phyloP scores from a whole-genome alignment of 225 moss, liverwort and hornwort species.

The Straminergon stramineum region DNA sequence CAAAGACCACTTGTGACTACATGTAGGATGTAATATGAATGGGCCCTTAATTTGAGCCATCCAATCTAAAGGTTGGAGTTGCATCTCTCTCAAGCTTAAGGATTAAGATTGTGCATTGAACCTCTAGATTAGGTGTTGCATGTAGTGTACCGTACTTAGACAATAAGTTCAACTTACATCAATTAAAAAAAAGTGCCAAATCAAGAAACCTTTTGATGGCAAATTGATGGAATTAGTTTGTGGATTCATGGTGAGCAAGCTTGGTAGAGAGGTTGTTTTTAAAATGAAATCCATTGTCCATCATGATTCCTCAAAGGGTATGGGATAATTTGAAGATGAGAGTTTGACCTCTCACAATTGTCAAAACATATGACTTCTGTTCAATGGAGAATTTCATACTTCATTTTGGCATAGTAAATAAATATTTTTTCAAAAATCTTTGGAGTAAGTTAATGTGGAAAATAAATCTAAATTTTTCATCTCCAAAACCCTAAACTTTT shows the following conservation, averaged over 20 bases:
- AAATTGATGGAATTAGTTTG: background rate
- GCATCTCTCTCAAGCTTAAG: background rate
- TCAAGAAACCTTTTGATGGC: rapidly evolving
- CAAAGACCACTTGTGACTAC: background rate
- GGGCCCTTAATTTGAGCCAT: background rate
- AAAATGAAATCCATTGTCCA: rapidly evolving
- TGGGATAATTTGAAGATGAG: background rate
- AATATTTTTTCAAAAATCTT: rapidly evolving
- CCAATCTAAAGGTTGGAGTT: background rate
- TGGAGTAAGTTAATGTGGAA: rapidly evolving
- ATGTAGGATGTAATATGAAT: no score
- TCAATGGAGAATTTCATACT: background rate
- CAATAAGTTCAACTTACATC: no score
- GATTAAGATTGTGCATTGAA: background rate
- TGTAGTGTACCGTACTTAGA: background rate
- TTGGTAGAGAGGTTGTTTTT: rapidly evolving
- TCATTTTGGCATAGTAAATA: background rate
- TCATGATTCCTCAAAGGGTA: background rate
- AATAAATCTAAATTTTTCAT: background rate
- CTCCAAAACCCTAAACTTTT: rapidly evolving
- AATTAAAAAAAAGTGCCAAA: background rate
- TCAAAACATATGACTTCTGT: background rate
- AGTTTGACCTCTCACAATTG: background rate
- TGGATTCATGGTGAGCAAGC: rapidly evolving
- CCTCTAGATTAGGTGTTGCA: background rate